Base-by-base conservation (phyloP, 805 yeast species). In the Zygosaccharomyces gambellarensis region DNA sequence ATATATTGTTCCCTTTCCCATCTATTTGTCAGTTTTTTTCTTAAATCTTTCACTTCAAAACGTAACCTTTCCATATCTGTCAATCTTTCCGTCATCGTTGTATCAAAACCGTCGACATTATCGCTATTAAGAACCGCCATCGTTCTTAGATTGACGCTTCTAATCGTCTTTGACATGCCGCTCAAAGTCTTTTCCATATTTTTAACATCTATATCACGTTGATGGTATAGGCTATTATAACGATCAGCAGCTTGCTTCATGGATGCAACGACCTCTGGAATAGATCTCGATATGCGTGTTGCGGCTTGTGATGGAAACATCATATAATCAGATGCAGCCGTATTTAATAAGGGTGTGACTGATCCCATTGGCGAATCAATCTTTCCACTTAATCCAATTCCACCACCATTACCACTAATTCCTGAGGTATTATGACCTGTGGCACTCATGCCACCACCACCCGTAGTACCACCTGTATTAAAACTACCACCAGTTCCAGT, bases 31-130 rank as follows among this genome's bases (percentile, higher is more conserved):
- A 65, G 49, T 23, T 51, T 60, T 9, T 45, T 53, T 51, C 65
- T 69, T 44, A 57, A 40, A 46, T 46, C 40, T 22, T 46, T 48
- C 19, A 57, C 31, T 17, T 55, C 55, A 7, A 19, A 45, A 28
- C 43, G 49, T 39, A 49, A 53, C 41, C 21, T 51, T 25, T 48
- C 39, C 11, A 62, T 43, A 14, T 55, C 58, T 36, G 48, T 48
- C 48, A 43, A 46, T 53, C 39, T 51, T 45, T 47, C 31, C 48
- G 29, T 45, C 54, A 52, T 94, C 39, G 87, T 71, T 11, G 90
- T 85, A 2, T 95, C 85, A 56, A 87, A 87, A 5, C 96, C 96
- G 53, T 82, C 80, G 19, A 73, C 75, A 63, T 89, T 95, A 57
- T 79, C 85, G 52, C 82, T 80, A 60, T 85, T 82, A 12, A 81